phyloP scores from a whole-genome alignment of 2,329 filamentous ascomycete species.

The Hypoxylon sp. region DNA sequence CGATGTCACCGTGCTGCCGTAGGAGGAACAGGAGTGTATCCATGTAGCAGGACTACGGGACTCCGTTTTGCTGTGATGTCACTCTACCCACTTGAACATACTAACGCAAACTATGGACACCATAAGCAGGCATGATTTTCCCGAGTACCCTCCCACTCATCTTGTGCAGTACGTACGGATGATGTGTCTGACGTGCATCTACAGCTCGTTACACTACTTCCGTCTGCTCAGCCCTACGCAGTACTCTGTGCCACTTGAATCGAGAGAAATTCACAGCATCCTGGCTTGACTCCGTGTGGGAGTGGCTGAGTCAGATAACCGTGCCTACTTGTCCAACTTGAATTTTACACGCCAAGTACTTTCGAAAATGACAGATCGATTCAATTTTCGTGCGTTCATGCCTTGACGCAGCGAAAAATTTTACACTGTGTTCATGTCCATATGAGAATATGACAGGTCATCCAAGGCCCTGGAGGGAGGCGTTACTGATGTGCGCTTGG shows the following conservation, averaged over 20 bases:
- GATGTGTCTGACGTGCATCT: conserved; percentile 47
- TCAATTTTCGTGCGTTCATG: conserved; percentile 10
- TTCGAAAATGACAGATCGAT: conserved; percentile 37
- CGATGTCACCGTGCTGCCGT: conserved; percentile 37
- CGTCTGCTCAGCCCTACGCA: conserved; percentile 47
- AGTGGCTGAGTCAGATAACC: conserved; percentile 40
- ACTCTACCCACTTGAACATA: conserved; percentile 25
- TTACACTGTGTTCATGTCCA: conserved; percentile 44
- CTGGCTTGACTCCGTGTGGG: conserved; percentile 31
- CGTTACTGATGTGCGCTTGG: conserved; percentile 9
- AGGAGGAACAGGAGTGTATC: conserved; percentile 19
- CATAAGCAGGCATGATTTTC: conserved; percentile 33
- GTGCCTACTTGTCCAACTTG: conserved; percentile 26
- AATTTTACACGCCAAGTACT: conserved; percentile 15
- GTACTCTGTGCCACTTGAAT: conserved; percentile 39
- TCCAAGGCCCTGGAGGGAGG: conserved; percentile 21
- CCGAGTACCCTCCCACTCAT: conserved; percentile 21
- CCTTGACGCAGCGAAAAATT: not conserved
- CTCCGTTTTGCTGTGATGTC: conserved; percentile 32
- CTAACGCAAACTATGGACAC: conserved; percentile 6
- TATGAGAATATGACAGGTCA: conserved; percentile 37
- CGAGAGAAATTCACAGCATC: conserved; percentile 28
- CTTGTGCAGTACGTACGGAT: conserved; percentile 35
- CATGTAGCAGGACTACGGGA: conserved; percentile 23
- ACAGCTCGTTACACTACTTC: conserved; percentile 46